Conservation (phyloP, 2,329 filamentous ascomycete species). For the Diaporthe nobilis region DNA sequence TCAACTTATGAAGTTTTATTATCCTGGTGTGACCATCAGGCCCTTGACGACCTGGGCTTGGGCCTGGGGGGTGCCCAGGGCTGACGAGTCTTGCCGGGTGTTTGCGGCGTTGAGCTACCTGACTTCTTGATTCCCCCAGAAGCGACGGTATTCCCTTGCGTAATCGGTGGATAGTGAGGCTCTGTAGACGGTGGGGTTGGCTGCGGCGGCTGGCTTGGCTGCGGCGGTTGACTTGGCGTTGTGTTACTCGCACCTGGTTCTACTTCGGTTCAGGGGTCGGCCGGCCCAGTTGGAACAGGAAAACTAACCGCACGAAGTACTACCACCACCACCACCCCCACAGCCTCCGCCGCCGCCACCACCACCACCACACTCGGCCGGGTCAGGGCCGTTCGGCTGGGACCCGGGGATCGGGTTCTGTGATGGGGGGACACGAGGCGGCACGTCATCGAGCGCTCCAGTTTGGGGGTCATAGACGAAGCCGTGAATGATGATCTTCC, state of each 20-base stretch:
- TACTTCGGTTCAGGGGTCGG: background rate
- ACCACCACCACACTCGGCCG: background rate
- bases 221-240: background rate
- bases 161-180: no score
- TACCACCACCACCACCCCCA: background rate
- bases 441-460: background rate
- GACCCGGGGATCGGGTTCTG: background rate
- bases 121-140: background rate
- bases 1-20: no score
- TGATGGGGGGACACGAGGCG: background rate
- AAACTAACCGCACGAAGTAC: background rate
- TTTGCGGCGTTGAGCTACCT: background rate
- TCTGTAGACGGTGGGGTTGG: background rate
- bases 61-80: no score
- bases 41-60: no score
- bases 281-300: background rate
- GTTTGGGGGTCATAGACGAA: background rate
- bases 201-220: background rate
- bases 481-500: background rate
- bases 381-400: conserved; percentile 13
- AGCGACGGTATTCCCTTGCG: no score
- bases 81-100: background rate
- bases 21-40: no score
- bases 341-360: background rate
- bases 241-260: background rate